Conservation (phyloP, 805 yeast species). For the Barnettozyma sucrosica region DNA sequence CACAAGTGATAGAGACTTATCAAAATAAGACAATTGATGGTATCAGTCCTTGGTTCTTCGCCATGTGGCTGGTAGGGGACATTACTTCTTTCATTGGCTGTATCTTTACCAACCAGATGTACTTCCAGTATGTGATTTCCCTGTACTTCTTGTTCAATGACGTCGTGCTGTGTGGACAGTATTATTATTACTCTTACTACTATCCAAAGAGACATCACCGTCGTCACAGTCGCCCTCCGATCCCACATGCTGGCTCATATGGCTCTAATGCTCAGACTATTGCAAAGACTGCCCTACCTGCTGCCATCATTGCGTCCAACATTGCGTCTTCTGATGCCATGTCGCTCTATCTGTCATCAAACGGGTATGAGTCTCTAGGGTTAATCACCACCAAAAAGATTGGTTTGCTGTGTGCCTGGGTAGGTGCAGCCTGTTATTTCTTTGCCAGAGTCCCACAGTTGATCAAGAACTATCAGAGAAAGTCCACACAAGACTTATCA, state of each 20-base stretch:
- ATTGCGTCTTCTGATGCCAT: conserved; percentile 13
- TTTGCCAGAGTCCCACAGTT: conserved; percentile 82
- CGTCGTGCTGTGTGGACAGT: conserved; percentile 60
- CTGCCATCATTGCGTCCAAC: conserved; percentile 25
- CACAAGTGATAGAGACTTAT: conserved; percentile 52
- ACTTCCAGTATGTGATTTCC: conserved; percentile 74
- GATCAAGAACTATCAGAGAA: conserved; percentile 64
- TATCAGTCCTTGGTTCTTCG: conserved; percentile 45
- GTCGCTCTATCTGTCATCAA: background rate
- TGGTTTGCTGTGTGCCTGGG: conserved; percentile 64
- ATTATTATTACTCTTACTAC: conserved; percentile 52
- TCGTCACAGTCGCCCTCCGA: conserved; percentile 30
- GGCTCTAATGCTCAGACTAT: conserved; percentile 9
- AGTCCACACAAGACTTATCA: conserved; percentile 83
- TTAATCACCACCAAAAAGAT: conserved; percentile 15
- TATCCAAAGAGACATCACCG: conserved; percentile 28
- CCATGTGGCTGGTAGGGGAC: conserved; percentile 40
- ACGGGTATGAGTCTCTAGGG: background rate
- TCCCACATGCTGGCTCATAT: conserved; percentile 7
- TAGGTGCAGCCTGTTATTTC: conserved; percentile 69
- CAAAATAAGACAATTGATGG: conserved; percentile 56
- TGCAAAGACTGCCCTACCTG: conserved; percentile 17
- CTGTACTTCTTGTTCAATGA: conserved; percentile 73
- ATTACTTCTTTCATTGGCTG: conserved; percentile 61
- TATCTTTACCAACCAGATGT: conserved; percentile 64